phyloP scores from a whole-genome alignment of 78 protist genomes.

The Tieghemostelium lacteum region DNA sequence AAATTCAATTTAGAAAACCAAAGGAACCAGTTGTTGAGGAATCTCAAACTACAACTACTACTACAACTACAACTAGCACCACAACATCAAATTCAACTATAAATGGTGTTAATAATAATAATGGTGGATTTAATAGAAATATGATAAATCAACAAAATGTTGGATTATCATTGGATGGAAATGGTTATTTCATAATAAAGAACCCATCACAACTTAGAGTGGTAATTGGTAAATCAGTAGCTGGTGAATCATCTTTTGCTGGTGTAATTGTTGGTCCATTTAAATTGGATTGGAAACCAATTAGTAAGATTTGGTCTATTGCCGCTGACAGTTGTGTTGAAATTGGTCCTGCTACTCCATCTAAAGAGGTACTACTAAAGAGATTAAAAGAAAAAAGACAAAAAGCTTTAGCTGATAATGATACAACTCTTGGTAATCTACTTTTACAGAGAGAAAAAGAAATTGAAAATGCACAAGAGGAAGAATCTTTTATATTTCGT shows the following conservation, averaged over 20 bases:
- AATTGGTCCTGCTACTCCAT: conserved; percentile 63
- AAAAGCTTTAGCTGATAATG: conserved; percentile 19
- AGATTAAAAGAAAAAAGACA: conserved; percentile 8
- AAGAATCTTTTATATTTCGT: background rate
- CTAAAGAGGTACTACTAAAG: conserved; percentile 17
- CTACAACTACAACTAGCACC: background rate
- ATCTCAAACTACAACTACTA: no score
- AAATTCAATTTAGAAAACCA: no score
- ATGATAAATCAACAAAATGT: background rate
- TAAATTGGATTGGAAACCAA: conserved; percentile 64
- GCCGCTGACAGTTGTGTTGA: conserved; percentile 2
- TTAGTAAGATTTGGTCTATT: conserved; percentile 2
- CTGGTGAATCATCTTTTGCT: conserved; percentile 37
- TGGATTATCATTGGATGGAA: conserved; percentile 5
- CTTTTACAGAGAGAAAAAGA: conserved; percentile 11
- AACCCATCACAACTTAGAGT: conserved; percentile 7
- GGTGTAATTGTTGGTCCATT: conserved; percentile 56
- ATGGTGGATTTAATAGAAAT: no score
- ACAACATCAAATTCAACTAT: background rate
- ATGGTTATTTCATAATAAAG: conserved; percentile 21
- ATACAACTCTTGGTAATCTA: background rate
- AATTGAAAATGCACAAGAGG: conserved; percentile 14
- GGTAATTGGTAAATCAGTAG: conserved; percentile 20
- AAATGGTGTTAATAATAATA: background rate
- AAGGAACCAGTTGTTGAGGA: no score